Evolutionary conservation across 1,139 yeast species (phyloP).

Genomic region (Taphrina flavorubra): DNA sequence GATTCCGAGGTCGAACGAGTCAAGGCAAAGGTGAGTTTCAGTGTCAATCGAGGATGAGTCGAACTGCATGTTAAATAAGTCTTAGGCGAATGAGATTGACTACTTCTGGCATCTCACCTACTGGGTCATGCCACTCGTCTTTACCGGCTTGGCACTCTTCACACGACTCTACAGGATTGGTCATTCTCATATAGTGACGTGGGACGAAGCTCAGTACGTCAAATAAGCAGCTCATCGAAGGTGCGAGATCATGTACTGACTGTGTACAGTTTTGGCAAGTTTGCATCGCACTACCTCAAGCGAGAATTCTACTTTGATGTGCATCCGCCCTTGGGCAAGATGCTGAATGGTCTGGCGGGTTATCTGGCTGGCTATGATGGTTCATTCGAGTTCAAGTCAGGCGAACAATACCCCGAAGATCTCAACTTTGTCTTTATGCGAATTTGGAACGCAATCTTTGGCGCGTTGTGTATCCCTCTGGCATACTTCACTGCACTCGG

Average conservation of each 20-base stretch:
- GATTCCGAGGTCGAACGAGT: neutral
- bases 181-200: constrained; percentile 68
- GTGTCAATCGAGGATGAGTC: too few species aligned
- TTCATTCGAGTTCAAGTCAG: constrained; percentile 91
- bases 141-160: constrained; percentile 67
- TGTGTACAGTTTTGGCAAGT: constrained; percentile 71
- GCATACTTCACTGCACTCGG: constrained; percentile 92
- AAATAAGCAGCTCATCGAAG: constrained; percentile 48
- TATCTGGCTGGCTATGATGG: constrained; percentile 95
- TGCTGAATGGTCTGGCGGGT: constrained; percentile 95
- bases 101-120: constrained; percentile 29
- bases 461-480: constrained; percentile 87
- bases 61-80: too few species aligned
- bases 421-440: constrained; percentile 91
- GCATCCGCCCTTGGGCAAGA: constrained; percentile 97
- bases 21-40: constrained; percentile 12
- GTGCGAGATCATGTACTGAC: constrained; percentile 45
- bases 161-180: constrained; percentile 74
- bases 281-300: constrained; percentile 89
- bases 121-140: constrained; percentile 56
- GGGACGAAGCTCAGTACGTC: constrained; percentile 86
- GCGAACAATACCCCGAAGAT: constrained; percentile 81
- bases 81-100: constrained; percentile 10
- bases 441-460: constrained; percentile 86
- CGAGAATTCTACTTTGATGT: constrained; percentile 97